A percentile compares a stretch with the other conserved stretches of the same genome.
Evolutionary conservation across 805 yeast genomes (phyloP).

Genomic region (Wickerhamomyces strasburgensis): DNA sequence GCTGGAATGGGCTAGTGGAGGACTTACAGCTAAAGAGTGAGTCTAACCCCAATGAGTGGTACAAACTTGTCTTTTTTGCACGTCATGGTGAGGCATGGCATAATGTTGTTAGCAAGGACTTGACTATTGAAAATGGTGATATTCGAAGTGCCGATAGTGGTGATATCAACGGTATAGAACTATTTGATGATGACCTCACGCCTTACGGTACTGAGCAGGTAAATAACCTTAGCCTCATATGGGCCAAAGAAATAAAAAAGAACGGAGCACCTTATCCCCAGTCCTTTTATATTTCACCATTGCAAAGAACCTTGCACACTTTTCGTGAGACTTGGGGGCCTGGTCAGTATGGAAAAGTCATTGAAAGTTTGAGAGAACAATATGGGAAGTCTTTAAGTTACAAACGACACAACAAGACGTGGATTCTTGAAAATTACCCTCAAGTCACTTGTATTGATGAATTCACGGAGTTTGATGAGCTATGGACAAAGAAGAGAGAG

Average conservation of each 20-base stretch:
- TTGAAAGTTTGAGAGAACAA: constrained; percentile 11
- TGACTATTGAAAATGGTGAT: constrained; percentile 7
- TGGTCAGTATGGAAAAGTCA: background rate
- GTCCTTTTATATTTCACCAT: constrained; percentile 8
- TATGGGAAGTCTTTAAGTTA: constrained; percentile 7
- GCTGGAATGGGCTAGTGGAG: constrained; percentile 1
- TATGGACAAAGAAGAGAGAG: constrained; percentile 4
- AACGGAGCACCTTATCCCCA: constrained; percentile 7
- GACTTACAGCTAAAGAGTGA: constrained; percentile 1
- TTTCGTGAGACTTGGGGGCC: constrained; percentile 10
- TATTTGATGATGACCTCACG: constrained; percentile 10
- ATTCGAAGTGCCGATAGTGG: constrained; percentile 2
- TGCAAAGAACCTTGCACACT: constrained; percentile 12
- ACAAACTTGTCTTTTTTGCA: constrained; percentile 9
- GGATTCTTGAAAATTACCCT: constrained; percentile 6
- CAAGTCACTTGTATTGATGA: constrained; percentile 4
- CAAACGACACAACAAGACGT: constrained; percentile 8
- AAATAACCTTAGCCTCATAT: background rate
- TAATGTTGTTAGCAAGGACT: constrained; percentile 7
- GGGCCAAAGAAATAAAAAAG: constrained; percentile 2
- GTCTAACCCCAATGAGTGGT: background rate
- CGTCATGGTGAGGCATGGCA: constrained; percentile 12
- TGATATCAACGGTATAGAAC: constrained; percentile 2
- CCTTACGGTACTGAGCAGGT: constrained; percentile 3
- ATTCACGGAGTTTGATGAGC: constrained; percentile 8